phyloP scores from a whole-genome alignment of 2,329 filamentous ascomycete species.

The Chrysosphaeria jannelii region DNA sequence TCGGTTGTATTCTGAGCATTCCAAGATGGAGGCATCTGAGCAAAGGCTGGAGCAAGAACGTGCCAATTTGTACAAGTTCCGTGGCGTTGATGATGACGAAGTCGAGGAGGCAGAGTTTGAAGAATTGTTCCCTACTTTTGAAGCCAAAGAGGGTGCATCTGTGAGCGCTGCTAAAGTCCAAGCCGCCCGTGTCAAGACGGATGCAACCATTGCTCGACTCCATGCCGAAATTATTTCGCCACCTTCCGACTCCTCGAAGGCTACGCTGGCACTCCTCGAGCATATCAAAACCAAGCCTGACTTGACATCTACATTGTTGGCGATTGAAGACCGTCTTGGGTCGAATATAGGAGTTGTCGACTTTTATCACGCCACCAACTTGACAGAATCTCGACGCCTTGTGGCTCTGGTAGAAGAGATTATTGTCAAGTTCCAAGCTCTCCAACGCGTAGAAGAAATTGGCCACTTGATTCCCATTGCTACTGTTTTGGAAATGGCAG shows the following conservation, averaged over 20 bases:
- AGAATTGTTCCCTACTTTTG: slow-evolving; percentile 47
- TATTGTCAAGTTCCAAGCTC: slow-evolving; percentile 38
- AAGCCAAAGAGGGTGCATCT: no score
- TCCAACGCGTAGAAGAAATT: slow-evolving; percentile 35
- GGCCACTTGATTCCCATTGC: slow-evolving; percentile 43
- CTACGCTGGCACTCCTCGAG: not conserved
- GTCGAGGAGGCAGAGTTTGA: slow-evolving; percentile 51
- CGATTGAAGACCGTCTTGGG: no score
- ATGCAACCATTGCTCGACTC: no score
- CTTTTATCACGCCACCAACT: slow-evolving; percentile 65
- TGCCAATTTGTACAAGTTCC: slow-evolving; percentile 56
- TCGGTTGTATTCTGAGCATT: slow-evolving; percentile 54
- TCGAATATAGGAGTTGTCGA: no score
- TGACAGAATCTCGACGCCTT: slow-evolving; percentile 44
- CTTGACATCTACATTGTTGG: no score
- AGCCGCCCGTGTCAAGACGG: no score
- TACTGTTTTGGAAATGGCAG: slow-evolving; percentile 48
- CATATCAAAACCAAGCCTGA: slow-evolving; percentile 9
- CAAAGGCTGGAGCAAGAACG: slow-evolving; percentile 44
- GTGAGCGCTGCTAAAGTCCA: no score
- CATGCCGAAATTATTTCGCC: no score
- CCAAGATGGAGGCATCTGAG: slow-evolving; percentile 41
- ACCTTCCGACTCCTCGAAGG: no score
- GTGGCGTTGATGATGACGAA: slow-evolving; percentile 45
- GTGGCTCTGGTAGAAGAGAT: slow-evolving; percentile 38